Evolutionary conservation across 345 rosid species (phyloP).

Genomic region (Syzygium grande): DNA sequence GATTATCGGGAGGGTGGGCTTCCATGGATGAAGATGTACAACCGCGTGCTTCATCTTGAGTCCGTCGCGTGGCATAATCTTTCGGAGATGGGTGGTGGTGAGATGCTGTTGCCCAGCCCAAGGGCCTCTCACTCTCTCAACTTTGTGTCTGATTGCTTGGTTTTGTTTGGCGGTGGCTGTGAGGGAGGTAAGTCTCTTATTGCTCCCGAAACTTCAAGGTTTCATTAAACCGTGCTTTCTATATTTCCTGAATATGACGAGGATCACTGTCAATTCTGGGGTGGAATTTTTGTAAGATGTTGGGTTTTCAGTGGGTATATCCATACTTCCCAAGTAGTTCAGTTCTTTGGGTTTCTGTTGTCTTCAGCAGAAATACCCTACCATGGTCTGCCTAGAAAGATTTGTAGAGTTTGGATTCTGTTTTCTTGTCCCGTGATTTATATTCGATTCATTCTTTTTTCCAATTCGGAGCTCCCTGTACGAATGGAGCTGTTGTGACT

Average conservation of each 20-base stretch:
- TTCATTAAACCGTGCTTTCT: neutral
- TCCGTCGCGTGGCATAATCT: slow-evolving; percentile 51
- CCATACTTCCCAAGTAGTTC: neutral
- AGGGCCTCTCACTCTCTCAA: slow-evolving; percentile 97
- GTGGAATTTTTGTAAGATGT: neutral
- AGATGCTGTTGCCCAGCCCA: slow-evolving; percentile 37
- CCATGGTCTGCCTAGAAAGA: neutral
- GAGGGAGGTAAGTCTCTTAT: slow-evolving; percentile 67
- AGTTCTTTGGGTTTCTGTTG: neutral
- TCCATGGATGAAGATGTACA: slow-evolving; percentile 69
- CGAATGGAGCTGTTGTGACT: neutral
- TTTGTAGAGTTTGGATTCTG: neutral
- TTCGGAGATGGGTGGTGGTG: slow-evolving; percentile 25
- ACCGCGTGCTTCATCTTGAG: slow-evolving; percentile 47
- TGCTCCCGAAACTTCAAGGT: neutral
- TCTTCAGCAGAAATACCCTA: neutral
- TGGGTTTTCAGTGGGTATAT: neutral
- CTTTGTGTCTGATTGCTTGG: slow-evolving; percentile 75
- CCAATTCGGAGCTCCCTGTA: neutral
- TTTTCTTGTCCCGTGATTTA: neutral
- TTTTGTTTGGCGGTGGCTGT: slow-evolving; percentile 89
- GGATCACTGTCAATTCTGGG: neutral
- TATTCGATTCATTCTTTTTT: neutral
- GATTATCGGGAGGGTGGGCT: slow-evolving; percentile 2
- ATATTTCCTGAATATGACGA: neutral